Base-by-base conservation (phyloP, 192 early-diverging fungal species). In the Entomortierella chlamydospora region DNA sequence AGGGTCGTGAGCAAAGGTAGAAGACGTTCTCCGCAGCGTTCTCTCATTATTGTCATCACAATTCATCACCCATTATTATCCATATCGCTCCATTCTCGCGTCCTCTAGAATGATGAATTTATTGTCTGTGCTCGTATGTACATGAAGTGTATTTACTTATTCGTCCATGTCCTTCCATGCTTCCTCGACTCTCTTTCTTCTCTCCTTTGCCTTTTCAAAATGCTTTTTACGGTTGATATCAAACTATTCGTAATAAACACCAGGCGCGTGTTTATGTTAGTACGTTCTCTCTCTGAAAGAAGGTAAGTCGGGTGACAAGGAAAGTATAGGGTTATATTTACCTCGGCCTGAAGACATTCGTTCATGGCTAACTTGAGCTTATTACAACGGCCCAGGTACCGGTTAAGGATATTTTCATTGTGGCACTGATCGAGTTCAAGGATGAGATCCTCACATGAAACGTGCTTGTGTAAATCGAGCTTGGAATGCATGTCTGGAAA, bases 161-260 rank as follows among this genome's bases (percentile, higher is more conserved):
- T 87, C 86, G 28, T 86, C 83, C 81, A 87, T 83, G 30, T 83
- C 86, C 73, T 85, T 81, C 85, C 87, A 89, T 66, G 84, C 67
- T 34, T 84, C 53, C 59, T 87, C 81, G 50, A 81, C 56, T 62
- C 70, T 83, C 45, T 62, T 81, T 59, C 87, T 70, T 53, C 83
- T 87, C 43, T 79, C 86, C 43, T 70, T 63, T 22, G 82, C 64
- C 43, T 64, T 70, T 23, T 76, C 80, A 55, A 84, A 85, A 30
- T 89, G 85, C 54, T 67, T 69, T 37, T 70, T 79, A 54, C 87
- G 83, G 62, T 79, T 71, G 33, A 72, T 57, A 51, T 87, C 60
- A 62, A 86, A 87, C 87, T 89, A 56, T 23, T 23, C 15, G 52
- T 10, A 37, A 37, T 37, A 7, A 37, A 37, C 4, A 37, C 10